Conservation (phyloP, 805 yeast species). For the Lipomyces yamanashiensis region DNA sequence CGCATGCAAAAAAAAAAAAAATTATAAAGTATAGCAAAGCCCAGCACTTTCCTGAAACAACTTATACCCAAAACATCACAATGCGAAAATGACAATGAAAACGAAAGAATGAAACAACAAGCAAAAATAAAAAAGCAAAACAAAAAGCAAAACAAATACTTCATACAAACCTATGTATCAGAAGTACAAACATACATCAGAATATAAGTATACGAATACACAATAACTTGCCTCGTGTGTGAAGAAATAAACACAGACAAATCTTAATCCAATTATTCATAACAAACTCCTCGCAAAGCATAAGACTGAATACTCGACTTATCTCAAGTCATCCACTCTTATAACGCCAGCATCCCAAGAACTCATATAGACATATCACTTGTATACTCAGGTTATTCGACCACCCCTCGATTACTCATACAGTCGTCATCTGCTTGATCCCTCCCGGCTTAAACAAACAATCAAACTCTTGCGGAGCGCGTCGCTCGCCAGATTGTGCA, state of each 20-base stretch:
- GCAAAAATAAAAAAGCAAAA: neutral
- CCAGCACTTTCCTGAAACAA: no score
- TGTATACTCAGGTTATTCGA: neutral
- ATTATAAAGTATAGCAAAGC: neutral
- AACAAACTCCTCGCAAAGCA: no score
- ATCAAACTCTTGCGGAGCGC: conserved; percentile 22
- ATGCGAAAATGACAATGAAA: no score
- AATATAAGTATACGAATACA: neutral
- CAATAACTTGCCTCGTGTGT: neutral
- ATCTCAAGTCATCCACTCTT: no score
- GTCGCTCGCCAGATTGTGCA: no score
- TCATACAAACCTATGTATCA: neutral
- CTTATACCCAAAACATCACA: no score
- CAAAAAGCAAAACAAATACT: neutral
- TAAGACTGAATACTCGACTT: no score
- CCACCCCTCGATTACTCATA: neutral
- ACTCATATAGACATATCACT: no score
- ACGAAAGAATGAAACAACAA: no score
- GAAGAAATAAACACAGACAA: neutral
- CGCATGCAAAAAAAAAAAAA: neutral
- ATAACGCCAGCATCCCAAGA: no score
- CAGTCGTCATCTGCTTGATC: conserved; percentile 5
- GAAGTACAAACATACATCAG: neutral
- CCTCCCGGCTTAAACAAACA: conserved; percentile 14
- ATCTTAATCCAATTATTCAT: no score